Conservation (phyloP, 352 stramenopile species). For the Phytophthora chlamydospora region DNA sequence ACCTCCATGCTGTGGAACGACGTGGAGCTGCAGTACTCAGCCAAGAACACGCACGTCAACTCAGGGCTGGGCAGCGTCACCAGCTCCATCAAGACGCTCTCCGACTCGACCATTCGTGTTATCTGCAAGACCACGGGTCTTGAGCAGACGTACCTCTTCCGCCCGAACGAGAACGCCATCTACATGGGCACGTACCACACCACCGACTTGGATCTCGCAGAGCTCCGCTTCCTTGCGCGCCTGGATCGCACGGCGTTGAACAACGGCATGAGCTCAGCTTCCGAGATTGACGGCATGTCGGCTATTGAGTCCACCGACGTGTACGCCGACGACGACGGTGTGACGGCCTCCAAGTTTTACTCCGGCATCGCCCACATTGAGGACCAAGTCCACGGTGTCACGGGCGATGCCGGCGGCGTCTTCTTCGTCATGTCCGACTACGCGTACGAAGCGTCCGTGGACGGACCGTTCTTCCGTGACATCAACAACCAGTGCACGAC, state of each 20-base stretch:
- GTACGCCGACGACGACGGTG: too few relatives aligned
- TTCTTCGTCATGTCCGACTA: slow-evolving; percentile 59
- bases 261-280: background rate
- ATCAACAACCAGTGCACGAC: slow-evolving; percentile 65
- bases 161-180: slow-evolving; percentile 53
- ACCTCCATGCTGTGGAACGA: slow-evolving; percentile 45
- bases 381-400: slow-evolving; percentile 48
- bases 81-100: slow-evolving; percentile 37
- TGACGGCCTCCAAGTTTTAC: slow-evolving; percentile 44
- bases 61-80: slow-evolving; percentile 38
- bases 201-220: slow-evolving; percentile 33
- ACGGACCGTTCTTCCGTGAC: slow-evolving; percentile 58
- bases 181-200: slow-evolving; percentile 67
- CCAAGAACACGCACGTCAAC: slow-evolving; percentile 53
- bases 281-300: slow-evolving; percentile 44
- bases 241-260: too few relatives aligned
- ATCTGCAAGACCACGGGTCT: slow-evolving; percentile 45
- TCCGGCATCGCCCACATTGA: slow-evolving; percentile 42
- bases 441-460: slow-evolving; percentile 52
- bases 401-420: slow-evolving; percentile 40
- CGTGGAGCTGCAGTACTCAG: slow-evolving; percentile 47
- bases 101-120: slow-evolving; percentile 44
- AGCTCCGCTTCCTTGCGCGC: slow-evolving; percentile 57
- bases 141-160: slow-evolving; percentile 39
- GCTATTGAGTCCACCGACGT: slow-evolving; percentile 40